Conservation (phyloP, 345 rosid genomes). For the Lepidium aucheri region DNA sequence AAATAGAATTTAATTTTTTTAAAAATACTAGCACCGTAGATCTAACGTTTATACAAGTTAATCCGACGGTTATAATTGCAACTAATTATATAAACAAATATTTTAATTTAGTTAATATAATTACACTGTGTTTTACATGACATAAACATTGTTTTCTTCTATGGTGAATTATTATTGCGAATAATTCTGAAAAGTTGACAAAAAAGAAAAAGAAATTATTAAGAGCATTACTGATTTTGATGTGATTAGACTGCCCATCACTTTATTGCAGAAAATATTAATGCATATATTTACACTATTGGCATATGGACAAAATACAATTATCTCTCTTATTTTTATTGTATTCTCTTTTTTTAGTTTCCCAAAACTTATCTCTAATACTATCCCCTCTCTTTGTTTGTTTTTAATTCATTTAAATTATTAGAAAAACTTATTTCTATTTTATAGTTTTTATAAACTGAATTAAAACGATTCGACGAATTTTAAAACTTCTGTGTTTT, state of each 20-base stretch:
- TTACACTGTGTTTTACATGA: background rate
- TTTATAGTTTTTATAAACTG: background rate
- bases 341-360: constrained; percentile 20
- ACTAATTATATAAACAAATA: background rate
- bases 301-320: constrained; percentile 24
- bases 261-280: constrained; percentile 34
- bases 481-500: too few relatives aligned
- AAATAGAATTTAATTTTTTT: background rate
- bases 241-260: constrained; percentile 45
- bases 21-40: background rate
- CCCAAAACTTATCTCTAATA: constrained; percentile 29
- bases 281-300: constrained; percentile 20
- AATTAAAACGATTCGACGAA: too few relatives aligned
- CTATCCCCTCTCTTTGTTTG: background rate
- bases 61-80: background rate
- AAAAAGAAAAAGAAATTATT: constrained; percentile 24
- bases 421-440: background rate
- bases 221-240: constrained; percentile 39
- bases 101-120: background rate
- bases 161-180: background rate
- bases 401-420: background rate
- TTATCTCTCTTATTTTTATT: constrained; percentile 18
- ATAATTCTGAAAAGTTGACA: constrained; percentile 19
- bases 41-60: background rate
- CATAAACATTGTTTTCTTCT: background rate